These are phyloP conservation scores for Saturnispora ahearnii DNA, from an alignment of 805 yeast genomes.

Conservation along the genomic window DNA sequence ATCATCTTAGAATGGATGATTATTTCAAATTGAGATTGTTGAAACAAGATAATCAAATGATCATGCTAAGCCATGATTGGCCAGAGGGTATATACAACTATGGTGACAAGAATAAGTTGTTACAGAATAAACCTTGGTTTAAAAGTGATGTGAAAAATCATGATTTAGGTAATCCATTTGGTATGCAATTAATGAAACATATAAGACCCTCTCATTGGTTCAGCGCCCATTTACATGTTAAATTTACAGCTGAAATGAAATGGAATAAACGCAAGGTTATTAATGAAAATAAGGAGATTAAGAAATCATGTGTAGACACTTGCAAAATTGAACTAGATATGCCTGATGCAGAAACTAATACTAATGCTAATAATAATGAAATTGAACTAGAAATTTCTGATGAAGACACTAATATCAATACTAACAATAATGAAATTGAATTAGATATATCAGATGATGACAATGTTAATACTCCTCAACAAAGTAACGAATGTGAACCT, in stretches of 20 bases:
- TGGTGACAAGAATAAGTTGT: conserved; percentile 48
- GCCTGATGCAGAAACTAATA: background rate
- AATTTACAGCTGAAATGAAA: conserved; percentile 42
- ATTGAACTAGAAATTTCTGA: background rate
- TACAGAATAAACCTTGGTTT: conserved; percentile 60
- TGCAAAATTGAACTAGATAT: background rate
- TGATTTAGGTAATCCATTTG: conserved; percentile 65
- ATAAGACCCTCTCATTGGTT: conserved; percentile 72
- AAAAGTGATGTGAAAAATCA: conserved; percentile 49
- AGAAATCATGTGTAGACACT: background rate
- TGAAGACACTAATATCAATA: no score
- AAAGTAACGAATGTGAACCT: no score
- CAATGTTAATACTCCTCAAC: no score
- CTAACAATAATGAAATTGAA: no score
- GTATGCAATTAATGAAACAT: conserved; percentile 41
- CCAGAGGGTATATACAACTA: conserved; percentile 65
- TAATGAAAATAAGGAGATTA: background rate
- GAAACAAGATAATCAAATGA: conserved; percentile 30
- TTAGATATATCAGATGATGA: no score
- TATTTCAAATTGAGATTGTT: conserved; percentile 45
- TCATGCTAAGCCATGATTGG: conserved; percentile 88
- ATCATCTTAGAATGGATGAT: conserved; percentile 66
- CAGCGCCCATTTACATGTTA: conserved; percentile 82
- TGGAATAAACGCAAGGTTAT: conserved; percentile 4
- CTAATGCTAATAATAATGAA: background rate